Evolutionary conservation across 352 stramenopile genomes (phyloP).

Genomic region (Phytophthora tubulina): DNA sequence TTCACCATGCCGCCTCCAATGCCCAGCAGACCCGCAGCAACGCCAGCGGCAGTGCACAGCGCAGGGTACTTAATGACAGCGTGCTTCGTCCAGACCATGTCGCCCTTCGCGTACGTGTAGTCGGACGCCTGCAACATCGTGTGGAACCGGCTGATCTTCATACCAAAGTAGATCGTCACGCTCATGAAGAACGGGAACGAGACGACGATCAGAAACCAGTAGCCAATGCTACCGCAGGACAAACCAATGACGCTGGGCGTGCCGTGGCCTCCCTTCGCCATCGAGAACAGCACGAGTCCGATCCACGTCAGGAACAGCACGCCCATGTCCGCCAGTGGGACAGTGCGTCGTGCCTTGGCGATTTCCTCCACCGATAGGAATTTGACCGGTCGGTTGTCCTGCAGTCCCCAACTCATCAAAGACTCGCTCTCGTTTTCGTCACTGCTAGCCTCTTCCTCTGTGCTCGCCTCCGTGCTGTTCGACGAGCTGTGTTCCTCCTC

Average conservation of each 20-base stretch:
- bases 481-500: slow-evolving; percentile 40
- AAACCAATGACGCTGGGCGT: slow-evolving; percentile 79
- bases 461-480: slow-evolving; percentile 45
- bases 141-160: slow-evolving; percentile 74
- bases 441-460: slow-evolving; percentile 50
- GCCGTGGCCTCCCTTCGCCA: slow-evolving; percentile 83
- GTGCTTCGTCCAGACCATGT: slow-evolving; percentile 95
- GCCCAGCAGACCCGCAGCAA: slow-evolving; percentile 80
- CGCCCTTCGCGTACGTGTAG: slow-evolving; percentile 96
- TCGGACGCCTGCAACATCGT: slow-evolving; percentile 66
- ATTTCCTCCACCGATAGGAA: slow-evolving; percentile 63
- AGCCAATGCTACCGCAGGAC: slow-evolving; percentile 67
- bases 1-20: slow-evolving; percentile 94
- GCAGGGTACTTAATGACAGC: slow-evolving; percentile 89
- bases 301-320: slow-evolving; percentile 86
- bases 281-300: slow-evolving; percentile 78
- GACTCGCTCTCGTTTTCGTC: slow-evolving; percentile 68
- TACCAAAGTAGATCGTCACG: slow-evolving; percentile 81
- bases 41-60: slow-evolving; percentile 74
- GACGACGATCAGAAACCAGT: slow-evolving; percentile 69
- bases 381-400: slow-evolving; percentile 46
- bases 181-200: slow-evolving; percentile 79
- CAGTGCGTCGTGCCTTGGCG: slow-evolving; percentile 53
- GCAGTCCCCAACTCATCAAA: slow-evolving; percentile 56
- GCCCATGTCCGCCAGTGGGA: slow-evolving; percentile 68